Percentiles rank a stretch among this genome's conserved stretches.
These are phyloP conservation scores for Leishmania gerbilli DNA, from an alignment of 208 protist species.

Conservation along the genomic window DNA sequence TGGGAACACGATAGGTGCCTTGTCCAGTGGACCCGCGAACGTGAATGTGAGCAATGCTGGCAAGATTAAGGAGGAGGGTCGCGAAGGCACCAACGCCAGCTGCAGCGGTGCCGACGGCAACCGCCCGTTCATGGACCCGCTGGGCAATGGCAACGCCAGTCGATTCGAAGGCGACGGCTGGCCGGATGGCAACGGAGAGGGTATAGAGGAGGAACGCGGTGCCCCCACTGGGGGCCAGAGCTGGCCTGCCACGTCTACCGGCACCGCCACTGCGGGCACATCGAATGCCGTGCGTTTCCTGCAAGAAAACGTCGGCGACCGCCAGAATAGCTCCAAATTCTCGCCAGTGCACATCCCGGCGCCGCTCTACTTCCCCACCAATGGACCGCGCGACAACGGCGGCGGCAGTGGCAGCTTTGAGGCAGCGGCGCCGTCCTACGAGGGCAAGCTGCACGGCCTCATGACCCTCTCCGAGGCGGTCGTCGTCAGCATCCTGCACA, in stretches of 20 bases:
- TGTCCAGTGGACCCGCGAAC: slow-evolving; percentile 4
- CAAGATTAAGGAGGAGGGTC: slow-evolving; percentile 1
- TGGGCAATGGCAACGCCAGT: not conserved
- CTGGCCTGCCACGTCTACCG: not conserved
- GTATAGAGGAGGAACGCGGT: not conserved
- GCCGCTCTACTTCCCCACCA: slow-evolving; percentile 21
- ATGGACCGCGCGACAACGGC: not conserved
- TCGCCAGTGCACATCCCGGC: slow-evolving; percentile 24
- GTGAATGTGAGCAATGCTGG: slow-evolving; percentile 3
- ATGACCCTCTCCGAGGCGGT: slow-evolving; percentile 88
- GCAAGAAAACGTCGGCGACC: slow-evolving; percentile 34
- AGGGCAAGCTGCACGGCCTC: slow-evolving; percentile 34
- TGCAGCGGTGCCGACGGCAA: not conserved
- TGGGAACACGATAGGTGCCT: not conserved
- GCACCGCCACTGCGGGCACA: slow-evolving; percentile 8
- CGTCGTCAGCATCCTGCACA: slow-evolving; percentile 92
- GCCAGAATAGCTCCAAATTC: slow-evolving; percentile 22
- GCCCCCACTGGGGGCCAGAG: not conserved
- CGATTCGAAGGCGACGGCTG: slow-evolving; percentile 4
- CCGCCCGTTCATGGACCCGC: not conserved
- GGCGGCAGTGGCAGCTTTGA: slow-evolving; percentile 2
- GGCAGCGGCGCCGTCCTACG: slow-evolving; percentile 19
- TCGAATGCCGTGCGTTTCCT: slow-evolving; percentile 56
- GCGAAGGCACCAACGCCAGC: not conserved
- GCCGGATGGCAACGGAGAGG: not conserved